phyloP scores from a whole-genome alignment of 1,139 yeast species.

The Geotrichum siamense region DNA sequence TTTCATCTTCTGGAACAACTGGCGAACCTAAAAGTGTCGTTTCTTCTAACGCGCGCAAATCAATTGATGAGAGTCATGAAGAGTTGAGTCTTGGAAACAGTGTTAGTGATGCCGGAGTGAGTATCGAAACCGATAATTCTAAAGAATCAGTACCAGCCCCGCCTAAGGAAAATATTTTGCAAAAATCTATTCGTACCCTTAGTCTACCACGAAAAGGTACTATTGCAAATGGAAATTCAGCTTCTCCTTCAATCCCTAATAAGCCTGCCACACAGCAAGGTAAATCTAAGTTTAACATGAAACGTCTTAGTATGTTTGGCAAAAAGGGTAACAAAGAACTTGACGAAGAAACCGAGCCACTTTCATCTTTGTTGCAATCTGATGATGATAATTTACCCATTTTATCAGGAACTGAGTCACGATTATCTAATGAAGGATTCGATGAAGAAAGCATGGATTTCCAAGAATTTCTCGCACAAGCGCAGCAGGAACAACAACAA shows the following conservation, averaged over 20 bases:
- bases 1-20: slow-evolving; percentile 16
- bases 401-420: neutral
- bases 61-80: slow-evolving; percentile 11
- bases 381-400: neutral
- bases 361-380: neutral
- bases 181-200: slow-evolving; percentile 30
- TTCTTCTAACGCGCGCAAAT: neutral
- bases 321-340: slow-evolving; percentile 14
- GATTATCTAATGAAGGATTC: neutral
- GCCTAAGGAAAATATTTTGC: slow-evolving; percentile 24
- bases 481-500: no score
- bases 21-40: slow-evolving; percentile 1
- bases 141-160: slow-evolving; percentile 14
- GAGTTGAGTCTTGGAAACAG: slow-evolving; percentile 8
- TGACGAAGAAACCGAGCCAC: slow-evolving; percentile 15
- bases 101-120: slow-evolving; percentile 12
- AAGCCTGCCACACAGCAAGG: neutral
- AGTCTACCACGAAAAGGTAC: slow-evolving; percentile 17
- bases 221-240: slow-evolving; percentile 2
- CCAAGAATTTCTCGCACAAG: slow-evolving; percentile 14
- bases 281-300: slow-evolving; percentile 15
- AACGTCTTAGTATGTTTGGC: slow-evolving; percentile 15
- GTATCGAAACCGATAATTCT: slow-evolving; percentile 14
- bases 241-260: slow-evolving; percentile 4
- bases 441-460: slow-evolving; percentile 13